These are phyloP conservation scores for Rhodotorula sp. DNA, from an alignment of 1,284 basidiomycete genomes.

Conservation along the genomic window DNA sequence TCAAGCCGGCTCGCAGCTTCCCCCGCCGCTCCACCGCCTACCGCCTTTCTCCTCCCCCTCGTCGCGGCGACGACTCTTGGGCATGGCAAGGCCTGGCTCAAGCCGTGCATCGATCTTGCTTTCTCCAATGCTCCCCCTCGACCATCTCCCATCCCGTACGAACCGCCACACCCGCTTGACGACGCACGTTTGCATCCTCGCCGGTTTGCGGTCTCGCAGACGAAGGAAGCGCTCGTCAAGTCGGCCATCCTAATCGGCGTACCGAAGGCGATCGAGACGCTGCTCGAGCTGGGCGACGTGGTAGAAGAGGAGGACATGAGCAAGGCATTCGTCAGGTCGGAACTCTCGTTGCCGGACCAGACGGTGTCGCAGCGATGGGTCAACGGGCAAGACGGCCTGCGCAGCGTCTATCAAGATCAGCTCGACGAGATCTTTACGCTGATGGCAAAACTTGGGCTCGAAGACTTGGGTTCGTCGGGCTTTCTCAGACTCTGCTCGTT, in stretches of 20 bases:
- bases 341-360: not conserved
- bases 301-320: slow-evolving; percentile 7
- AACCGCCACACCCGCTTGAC: slow-evolving; percentile 1
- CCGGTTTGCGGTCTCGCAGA: slow-evolving; percentile 12
- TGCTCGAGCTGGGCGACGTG: slow-evolving; percentile 16
- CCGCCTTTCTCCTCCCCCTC: slow-evolving; percentile 17
- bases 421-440: slow-evolving; percentile 27
- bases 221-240: slow-evolving; percentile 33
- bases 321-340: slow-evolving; percentile 9
- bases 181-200: slow-evolving; percentile 16
- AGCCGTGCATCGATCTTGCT: slow-evolving; percentile 2
- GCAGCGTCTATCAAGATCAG: slow-evolving; percentile 20
- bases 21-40: not conserved
- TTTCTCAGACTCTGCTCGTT: not conserved
- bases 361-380: not conserved
- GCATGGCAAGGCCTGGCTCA: slow-evolving; percentile 19
- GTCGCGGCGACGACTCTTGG: slow-evolving; percentile 22
- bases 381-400: slow-evolving; percentile 6
- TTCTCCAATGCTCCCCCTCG: slow-evolving; percentile 2
- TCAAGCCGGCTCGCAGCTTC: not conserved
- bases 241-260: slow-evolving; percentile 24
- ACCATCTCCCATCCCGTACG: not conserved
- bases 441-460: slow-evolving; percentile 4
- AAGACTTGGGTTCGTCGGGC: slow-evolving; percentile 3
- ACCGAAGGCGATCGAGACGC: slow-evolving; percentile 22